phyloP scores from a whole-genome alignment of 2,329 filamentous ascomycete genomes.

The Claviceps lovelessii region DNA sequence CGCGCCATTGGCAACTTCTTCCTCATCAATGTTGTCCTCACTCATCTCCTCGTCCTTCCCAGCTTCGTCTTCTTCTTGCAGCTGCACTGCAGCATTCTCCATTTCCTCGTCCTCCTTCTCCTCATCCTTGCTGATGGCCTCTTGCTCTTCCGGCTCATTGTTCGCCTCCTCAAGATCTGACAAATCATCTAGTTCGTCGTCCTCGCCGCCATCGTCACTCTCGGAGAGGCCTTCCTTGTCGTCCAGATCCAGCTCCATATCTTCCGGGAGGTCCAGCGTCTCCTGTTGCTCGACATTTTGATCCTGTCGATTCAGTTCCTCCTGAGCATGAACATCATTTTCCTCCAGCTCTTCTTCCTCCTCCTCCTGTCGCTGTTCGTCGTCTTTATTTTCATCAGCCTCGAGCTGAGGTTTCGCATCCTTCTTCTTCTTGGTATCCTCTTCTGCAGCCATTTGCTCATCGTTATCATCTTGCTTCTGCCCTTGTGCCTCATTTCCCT shows the following conservation, averaged over 20 bases:
- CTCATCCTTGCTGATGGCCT: conserved; percentile 19
- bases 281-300: conserved; percentile 72
- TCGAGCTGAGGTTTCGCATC: conserved; percentile 28
- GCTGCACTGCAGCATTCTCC: conserved; percentile 24
- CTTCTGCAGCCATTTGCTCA: conserved; percentile 44
- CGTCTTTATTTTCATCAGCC: conserved; percentile 27
- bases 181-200: conserved; percentile 41
- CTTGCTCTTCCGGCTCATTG: conserved; percentile 22
- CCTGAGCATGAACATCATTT: conserved; percentile 39
- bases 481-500: conserved; percentile 58
- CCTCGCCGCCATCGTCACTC: conserved; percentile 33
- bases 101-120: conserved; percentile 16
- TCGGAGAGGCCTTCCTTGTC: conserved; percentile 45
- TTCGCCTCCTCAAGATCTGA: conserved; percentile 36
- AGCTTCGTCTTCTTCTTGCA: conserved; percentile 24
- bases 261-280: conserved; percentile 69
- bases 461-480: conserved; percentile 51
- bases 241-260: conserved; percentile 73
- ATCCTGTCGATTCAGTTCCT: conserved; percentile 47
- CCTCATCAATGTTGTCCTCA: conserved; percentile 35
- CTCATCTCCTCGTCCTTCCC: conserved; percentile 30
- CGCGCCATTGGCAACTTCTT: conserved; percentile 27
- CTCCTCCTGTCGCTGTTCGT: conserved; percentile 24
- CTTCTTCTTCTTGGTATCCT: conserved; percentile 39
- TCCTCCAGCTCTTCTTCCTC: conserved; percentile 44